Conservation (phyloP, 176 grass and related monocot genomes). For the Aegilops bicornis region DNA sequence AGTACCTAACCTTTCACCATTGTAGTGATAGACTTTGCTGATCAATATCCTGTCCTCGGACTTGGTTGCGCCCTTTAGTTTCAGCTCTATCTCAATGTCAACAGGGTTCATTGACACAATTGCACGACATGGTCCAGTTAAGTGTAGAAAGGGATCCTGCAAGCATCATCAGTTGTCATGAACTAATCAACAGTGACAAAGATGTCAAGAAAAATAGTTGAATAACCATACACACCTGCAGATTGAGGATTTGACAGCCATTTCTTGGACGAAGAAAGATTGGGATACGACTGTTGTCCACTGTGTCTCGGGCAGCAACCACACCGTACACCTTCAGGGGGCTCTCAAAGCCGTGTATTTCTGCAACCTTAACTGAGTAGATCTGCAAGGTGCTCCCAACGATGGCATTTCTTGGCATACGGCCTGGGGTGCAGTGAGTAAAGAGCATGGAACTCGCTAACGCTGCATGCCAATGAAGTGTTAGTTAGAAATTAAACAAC, state of each 20-base stretch:
- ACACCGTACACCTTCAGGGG: neutral
- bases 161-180: neutral
- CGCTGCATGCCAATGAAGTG: neutral
- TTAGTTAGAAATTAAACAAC: neutral
- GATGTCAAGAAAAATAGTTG: neutral
- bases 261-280: neutral
- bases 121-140: neutral
- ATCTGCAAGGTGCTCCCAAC: neutral
- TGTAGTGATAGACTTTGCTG: neutral
- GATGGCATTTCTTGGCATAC: neutral
- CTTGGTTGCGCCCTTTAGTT: neutral
- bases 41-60: neutral
- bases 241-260: neutral
- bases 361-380: neutral
- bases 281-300: neutral
- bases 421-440: neutral
- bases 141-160: neutral
- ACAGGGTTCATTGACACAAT: neutral
- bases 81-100: neutral
- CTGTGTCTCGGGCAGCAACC: neutral
- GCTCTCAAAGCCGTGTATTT: neutral
- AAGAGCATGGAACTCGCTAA: neutral
- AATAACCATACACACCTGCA: neutral
- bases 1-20: neutral
- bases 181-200: neutral